Percentiles rank a stretch among this genome's conserved stretches.
Conservation (phyloP, 805 yeast species). For the Wickerhamiella sorbophila region DNA sequence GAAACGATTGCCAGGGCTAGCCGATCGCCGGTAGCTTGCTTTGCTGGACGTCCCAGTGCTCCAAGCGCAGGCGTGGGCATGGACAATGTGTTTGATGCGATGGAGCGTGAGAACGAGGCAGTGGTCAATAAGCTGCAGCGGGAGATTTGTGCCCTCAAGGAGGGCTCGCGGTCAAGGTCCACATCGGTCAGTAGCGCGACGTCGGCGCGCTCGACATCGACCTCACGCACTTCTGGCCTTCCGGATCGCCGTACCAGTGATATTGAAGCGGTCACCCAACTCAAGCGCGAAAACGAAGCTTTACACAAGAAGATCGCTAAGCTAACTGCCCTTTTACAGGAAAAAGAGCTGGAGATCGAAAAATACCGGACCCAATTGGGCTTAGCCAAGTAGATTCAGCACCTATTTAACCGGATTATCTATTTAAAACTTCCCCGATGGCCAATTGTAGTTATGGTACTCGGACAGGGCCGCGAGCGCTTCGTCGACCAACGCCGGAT, state of each 20-base stretch:
- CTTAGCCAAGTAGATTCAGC: too few species aligned
- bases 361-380: background rate
- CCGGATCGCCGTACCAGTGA: background rate
- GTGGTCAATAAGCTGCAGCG: conserved; percentile 52
- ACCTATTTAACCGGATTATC: too few species aligned
- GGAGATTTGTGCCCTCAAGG: conserved; percentile 42
- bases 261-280: background rate
- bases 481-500: conserved; percentile 8
- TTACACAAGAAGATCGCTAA: conserved; percentile 12
- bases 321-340: conserved; percentile 6
- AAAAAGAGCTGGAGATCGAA: conserved; percentile 1
- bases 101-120: conserved; percentile 68
- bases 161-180: conserved; percentile 20
- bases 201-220: conserved; percentile 19
- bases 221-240: conserved; percentile 15
- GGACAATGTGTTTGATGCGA: conserved; percentile 23
- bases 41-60: too few species aligned
- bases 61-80: too few species aligned
- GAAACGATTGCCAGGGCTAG: too few species aligned
- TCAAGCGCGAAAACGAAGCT: conserved; percentile 13
- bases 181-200: conserved; percentile 20
- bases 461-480: conserved; percentile 10
- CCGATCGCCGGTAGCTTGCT: too few species aligned
- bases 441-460: conserved; percentile 11
- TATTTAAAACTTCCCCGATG: background rate